Percentiles rank a stretch among this genome's conserved stretches.
These are phyloP conservation scores for Hypoxylon sp. DNA, from an alignment of 2,329 filamentous ascomycete genomes.

Conservation along the genomic window DNA sequence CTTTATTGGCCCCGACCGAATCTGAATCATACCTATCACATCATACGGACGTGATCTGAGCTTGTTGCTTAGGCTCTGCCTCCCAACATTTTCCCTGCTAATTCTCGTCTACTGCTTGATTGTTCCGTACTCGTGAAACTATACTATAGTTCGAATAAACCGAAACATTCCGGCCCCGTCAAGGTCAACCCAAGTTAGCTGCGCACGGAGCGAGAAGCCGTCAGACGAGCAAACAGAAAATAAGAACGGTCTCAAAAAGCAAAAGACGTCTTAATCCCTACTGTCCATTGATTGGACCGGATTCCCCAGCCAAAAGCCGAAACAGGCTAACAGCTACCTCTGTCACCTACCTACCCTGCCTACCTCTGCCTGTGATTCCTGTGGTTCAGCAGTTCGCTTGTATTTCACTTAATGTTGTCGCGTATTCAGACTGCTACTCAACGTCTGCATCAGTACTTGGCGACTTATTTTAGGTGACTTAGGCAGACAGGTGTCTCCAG, in stretches of 20 bases:
- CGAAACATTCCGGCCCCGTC: constrained; percentile 20
- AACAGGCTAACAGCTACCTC: constrained; percentile 39
- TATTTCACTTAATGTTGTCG: constrained; percentile 27
- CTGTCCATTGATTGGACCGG: constrained; percentile 35
- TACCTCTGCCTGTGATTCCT: constrained; percentile 27
- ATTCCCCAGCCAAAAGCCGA: constrained; percentile 44
- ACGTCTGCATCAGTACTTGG: constrained; percentile 11
- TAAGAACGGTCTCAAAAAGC: constrained; percentile 28
- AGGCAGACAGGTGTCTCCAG: constrained; percentile 23
- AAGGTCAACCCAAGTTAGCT: constrained; percentile 29
- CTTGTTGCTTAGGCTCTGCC: constrained; percentile 14
- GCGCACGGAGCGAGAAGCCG: constrained; percentile 5
- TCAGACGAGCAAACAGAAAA: constrained; percentile 40
- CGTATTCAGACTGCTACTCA: constrained; percentile 13
- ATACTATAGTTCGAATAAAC: constrained; percentile 17
- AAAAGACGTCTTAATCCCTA: constrained; percentile 22
- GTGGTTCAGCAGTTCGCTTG: constrained; percentile 25
- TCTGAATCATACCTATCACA: constrained; percentile 44
- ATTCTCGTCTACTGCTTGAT: constrained; percentile 33
- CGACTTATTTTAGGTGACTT: constrained; percentile 4
- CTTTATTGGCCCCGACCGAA: constrained; percentile 35
- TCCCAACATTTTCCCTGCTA: constrained; percentile 23
- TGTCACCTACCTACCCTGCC: not conserved
- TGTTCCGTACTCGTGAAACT: constrained; percentile 41
- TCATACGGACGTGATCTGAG: constrained; percentile 37